These are phyloP conservation scores for Kickxella alabastrina DNA, from an alignment of 192 early-diverging fungal species.

Conservation along the genomic window DNA sequence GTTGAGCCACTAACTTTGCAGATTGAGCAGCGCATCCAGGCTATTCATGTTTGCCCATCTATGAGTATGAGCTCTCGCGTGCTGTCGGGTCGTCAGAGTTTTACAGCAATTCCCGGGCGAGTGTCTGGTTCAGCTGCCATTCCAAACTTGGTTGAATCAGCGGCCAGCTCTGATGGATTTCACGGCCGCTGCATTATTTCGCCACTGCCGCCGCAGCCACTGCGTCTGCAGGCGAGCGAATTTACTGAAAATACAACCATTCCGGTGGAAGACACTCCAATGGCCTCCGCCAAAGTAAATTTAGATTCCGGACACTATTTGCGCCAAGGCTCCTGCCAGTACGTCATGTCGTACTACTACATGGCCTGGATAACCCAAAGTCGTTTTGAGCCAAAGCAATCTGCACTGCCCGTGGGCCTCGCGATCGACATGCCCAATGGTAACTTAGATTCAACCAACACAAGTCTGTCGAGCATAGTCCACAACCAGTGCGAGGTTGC, in stretches of 20 bases:
- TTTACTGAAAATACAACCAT: not conserved
- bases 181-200: no score
- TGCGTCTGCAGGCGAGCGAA: not conserved
- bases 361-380: slow-evolving; percentile 44
- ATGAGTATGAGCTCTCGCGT: not conserved
- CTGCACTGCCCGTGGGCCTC: slow-evolving; percentile 32
- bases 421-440: not conserved
- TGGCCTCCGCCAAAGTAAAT: not conserved
- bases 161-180: not conserved
- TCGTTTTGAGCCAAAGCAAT: slow-evolving; percentile 29
- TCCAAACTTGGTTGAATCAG: not conserved
- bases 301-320: not conserved
- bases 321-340: slow-evolving; percentile 10
- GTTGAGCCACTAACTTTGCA: slow-evolving; percentile 46
- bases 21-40: slow-evolving; percentile 43
- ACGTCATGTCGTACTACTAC: slow-evolving; percentile 45
- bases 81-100: no score
- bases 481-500: slow-evolving; percentile 25
- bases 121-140: no score
- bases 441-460: no score
- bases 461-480: not conserved
- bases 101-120: not conserved
- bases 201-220: slow-evolving; percentile 6
- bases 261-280: not conserved
- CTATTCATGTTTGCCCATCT: slow-evolving; percentile 1